Percentiles rank a stretch among this genome's conserved stretches.
Conservation (phyloP, 2,329 filamentous ascomycete species). For the Helotiales sp. region DNA sequence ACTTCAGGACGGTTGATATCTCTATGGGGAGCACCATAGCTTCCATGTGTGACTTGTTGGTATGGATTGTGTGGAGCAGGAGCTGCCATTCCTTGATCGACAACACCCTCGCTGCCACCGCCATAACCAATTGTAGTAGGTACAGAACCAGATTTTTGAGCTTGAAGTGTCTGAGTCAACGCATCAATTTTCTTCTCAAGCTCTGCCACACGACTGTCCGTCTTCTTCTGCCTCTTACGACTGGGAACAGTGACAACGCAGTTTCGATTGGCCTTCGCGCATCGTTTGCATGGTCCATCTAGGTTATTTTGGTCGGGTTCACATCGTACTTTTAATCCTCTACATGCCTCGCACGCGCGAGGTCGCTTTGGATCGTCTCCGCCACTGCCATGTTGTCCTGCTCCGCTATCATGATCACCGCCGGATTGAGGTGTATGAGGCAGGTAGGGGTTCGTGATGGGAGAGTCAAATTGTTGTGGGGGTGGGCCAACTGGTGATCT, state of each 20-base stretch:
- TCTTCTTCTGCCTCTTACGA: conserved; percentile 45
- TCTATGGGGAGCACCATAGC: conserved; percentile 27
- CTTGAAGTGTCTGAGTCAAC: conserved; percentile 39
- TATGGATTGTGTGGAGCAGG: conserved; percentile 28
- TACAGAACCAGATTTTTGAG: conserved; percentile 26
- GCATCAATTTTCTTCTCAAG: conserved; percentile 44
- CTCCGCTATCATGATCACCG: conserved; percentile 8
- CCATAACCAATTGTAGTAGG: not conserved
- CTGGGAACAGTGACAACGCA: conserved; percentile 42
- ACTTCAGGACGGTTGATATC: conserved; percentile 21
- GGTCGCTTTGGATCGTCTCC: conserved; percentile 35
- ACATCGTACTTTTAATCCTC: conserved; percentile 44
- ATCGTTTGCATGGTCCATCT: conserved; percentile 40
- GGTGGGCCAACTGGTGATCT: conserved; percentile 9
- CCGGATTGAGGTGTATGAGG: conserved; percentile 30
- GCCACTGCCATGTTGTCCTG: conserved; percentile 18
- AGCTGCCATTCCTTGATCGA: not conserved
- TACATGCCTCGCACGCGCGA: conserved; percentile 44
- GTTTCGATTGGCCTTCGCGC: conserved; percentile 39
- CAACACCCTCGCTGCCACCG: not conserved
- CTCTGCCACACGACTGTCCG: conserved; percentile 45
- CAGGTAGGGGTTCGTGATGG: conserved; percentile 17
- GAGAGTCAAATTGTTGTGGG: conserved; percentile 10
- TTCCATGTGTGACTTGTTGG: conserved; percentile 36
- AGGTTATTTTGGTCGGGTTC: conserved; percentile 37